phyloP scores from a whole-genome alignment of 805 yeast species.

The Diddensiella santjacobensis region DNA sequence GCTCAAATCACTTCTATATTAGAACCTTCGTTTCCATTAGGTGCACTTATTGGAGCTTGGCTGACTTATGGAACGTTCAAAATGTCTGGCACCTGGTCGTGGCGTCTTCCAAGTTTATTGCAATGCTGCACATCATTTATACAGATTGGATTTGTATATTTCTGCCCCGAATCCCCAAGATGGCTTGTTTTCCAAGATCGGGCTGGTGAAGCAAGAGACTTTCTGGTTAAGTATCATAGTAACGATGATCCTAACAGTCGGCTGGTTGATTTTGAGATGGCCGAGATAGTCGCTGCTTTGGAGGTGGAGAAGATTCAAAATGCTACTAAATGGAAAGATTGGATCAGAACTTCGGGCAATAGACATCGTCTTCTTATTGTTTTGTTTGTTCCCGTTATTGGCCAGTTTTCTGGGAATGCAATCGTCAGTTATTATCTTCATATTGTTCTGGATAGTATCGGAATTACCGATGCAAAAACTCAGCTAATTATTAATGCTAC shows the following conservation, averaged over 20 bases:
- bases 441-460: constrained; percentile 51
- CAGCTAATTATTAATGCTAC: constrained; percentile 16
- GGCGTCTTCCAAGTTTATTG: constrained; percentile 73
- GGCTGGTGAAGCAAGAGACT: constrained; percentile 42
- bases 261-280: constrained; percentile 12
- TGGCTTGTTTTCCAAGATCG: constrained; percentile 42
- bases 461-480: constrained; percentile 38
- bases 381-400: background rate
- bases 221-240: constrained; percentile 33
- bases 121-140: constrained; percentile 60
- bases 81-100: constrained; percentile 38
- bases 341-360: constrained; percentile 10
- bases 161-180: constrained; percentile 22
- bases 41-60: constrained; percentile 75
- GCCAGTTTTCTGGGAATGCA: constrained; percentile 19
- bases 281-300: constrained; percentile 11
- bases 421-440: constrained; percentile 41
- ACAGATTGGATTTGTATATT: constrained; percentile 45
- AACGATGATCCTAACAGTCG: constrained; percentile 16
- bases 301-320: constrained; percentile 11
- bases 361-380: constrained; percentile 9
- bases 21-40: constrained; percentile 68
- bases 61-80: constrained; percentile 61
- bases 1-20: constrained; percentile 29
- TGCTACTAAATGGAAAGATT: constrained; percentile 7